Evolutionary conservation across 352 stramenopile genomes (phyloP).

Genomic region (Phytophthora europaea): DNA sequence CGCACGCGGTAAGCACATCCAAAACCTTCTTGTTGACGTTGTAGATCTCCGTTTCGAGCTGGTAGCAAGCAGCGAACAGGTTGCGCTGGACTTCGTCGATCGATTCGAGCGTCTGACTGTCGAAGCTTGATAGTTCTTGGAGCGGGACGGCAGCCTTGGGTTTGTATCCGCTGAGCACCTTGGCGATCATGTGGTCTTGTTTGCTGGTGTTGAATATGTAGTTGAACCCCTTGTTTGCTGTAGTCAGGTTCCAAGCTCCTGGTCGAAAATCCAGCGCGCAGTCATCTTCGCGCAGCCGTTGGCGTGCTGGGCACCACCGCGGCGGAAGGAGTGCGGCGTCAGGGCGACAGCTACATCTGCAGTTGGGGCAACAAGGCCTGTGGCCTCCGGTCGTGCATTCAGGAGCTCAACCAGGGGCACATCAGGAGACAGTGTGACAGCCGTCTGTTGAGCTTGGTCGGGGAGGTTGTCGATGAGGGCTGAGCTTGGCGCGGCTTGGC

Average conservation of each 20-base stretch:
- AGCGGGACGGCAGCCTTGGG: not conserved
- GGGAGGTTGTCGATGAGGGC: not conserved
- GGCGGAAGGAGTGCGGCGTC: not conserved
- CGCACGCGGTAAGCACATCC: not conserved
- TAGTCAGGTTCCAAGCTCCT: constrained; percentile 6
- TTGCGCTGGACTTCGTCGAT: not conserved
- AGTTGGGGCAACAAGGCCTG: no score
- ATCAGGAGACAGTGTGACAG: not conserved
- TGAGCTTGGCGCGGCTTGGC: not conserved
- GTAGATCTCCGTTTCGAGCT: not conserved
- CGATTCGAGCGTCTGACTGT: not conserved
- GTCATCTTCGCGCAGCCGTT: not conserved
- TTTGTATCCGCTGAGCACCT: not conserved
- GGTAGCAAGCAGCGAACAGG: not conserved
- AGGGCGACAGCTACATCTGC: not conserved
- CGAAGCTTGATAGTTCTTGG: not conserved
- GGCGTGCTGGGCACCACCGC: not conserved
- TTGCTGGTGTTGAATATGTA: constrained; percentile 3
- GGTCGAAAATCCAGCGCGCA: constrained; percentile 5
- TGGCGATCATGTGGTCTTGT: not conserved
- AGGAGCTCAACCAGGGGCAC: no score
- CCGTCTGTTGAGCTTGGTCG: not conserved
- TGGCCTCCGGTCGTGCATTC: no score
- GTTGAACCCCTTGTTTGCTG: constrained; percentile 10
- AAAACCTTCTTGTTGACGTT: not conserved